Percentiles rank a stretch among this genome's conserved stretches.
Evolutionary conservation across 2,329 filamentous ascomycete species (phyloP).

Genomic region (Xylaria hypoxylon): DNA sequence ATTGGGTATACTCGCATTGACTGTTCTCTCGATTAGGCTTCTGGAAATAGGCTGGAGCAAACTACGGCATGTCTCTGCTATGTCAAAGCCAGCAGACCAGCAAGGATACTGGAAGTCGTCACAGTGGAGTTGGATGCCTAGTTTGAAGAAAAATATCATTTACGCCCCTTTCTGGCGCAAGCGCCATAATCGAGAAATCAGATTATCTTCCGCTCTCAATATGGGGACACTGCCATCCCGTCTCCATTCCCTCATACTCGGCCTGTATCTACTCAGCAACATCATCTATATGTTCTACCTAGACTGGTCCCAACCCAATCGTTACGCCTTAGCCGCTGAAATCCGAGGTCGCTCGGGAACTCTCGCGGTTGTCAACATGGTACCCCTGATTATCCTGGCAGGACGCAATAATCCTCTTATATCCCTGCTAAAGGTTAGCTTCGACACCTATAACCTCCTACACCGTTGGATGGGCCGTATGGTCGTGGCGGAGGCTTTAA

Average conservation of each 20-base stretch:
- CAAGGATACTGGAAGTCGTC: conserved; percentile 70
- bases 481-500: conserved; percentile 74
- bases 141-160: conserved; percentile 70
- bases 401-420: conserved; percentile 95
- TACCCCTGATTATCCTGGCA: conserved; percentile 89
- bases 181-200: conserved; percentile 75
- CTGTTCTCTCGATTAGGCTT: conserved; percentile 66
- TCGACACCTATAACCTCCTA: conserved; percentile 94
- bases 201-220: conserved; percentile 66
- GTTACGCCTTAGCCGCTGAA: conserved; percentile 78
- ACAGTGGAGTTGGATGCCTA: conserved; percentile 71
- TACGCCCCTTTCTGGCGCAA: conserved; percentile 74
- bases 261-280: conserved; percentile 70
- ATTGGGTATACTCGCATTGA: conserved; percentile 65
- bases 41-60: conserved; percentile 66
- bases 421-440: conserved; percentile 82
- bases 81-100: conserved; percentile 63
- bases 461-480: conserved; percentile 87
- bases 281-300: conserved; percentile 71
- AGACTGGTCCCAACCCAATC: conserved; percentile 68
- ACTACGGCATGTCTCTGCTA: conserved; percentile 69
- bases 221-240: conserved; percentile 74
- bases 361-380: conserved; percentile 88
- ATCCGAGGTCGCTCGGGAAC: conserved; percentile 87
- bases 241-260: conserved; percentile 69